Base-by-base conservation (phyloP, 2,329 filamentous ascomycete species). In the Fusarium sp. region DNA sequence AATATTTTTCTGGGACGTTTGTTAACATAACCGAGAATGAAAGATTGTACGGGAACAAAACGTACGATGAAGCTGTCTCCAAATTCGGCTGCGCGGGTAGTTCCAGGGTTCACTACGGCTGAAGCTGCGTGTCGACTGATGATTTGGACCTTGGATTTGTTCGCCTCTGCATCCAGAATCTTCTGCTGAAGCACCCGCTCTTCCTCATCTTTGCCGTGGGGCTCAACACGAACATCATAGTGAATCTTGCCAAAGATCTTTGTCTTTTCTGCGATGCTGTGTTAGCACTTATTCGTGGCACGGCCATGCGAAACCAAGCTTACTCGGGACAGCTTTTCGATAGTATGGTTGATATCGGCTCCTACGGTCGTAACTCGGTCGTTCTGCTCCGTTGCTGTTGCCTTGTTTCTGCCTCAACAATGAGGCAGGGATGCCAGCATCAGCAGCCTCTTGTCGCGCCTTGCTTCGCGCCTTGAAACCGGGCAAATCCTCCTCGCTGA, bases 401-500 rank as follows among this genome's bases (percentile, higher is more conserved):
- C 66, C 60, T 49, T 54, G 71, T 70, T 83, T 83, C 49, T 85
- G 82, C 60, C 85, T 84, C 71, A 89, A 79, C 32, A 92, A 83
- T 40, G 89, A 87, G 9, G 86, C 83, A 9, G 90, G 90, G 67
- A 92, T 90, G 59, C 90, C 88, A 23, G 86, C 87, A 49, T 86
- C 88, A 7, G 88, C 83, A 13, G 88, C 87, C 60, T 89, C 87
- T n/a, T 86, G 85, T 57, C 87, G 85, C 53, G 83, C 83, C 76
- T 86, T 88, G 78, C 88, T 88, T 80, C 81, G 80, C 21, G 80
- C 81, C 75, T 83, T 83, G 78, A 81, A 84, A 21, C 81, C 78
- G 2, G 95, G 93, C 28, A 97, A 88, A 79, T 98, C 94, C 81
- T 97, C 95, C 83, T 99, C 96, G 44, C 93, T 95, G 80, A 99